Evolutionary conservation across 768 basidiomycete genomes (phyloP).

Genomic region (Hygrocybe punicea): DNA sequence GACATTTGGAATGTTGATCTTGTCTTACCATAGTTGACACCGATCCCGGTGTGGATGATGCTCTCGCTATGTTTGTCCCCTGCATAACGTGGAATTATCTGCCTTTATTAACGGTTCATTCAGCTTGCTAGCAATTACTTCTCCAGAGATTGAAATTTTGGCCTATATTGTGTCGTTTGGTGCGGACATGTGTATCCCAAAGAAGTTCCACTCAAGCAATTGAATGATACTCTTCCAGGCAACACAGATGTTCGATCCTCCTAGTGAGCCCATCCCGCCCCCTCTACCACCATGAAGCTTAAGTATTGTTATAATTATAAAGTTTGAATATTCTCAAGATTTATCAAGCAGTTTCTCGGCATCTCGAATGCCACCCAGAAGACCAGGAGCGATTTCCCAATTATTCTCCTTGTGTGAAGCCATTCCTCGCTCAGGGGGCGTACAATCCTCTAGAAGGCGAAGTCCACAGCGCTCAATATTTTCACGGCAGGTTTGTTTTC

Average conservation of each 20-base stretch:
- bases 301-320: constrained; percentile 1
- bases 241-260: constrained; percentile 66
- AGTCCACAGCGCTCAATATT: constrained; percentile 74
- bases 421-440: constrained; percentile 63
- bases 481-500: constrained; percentile 66
- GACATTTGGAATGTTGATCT: neutral
- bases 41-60: constrained; percentile 84
- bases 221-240: constrained; percentile 39
- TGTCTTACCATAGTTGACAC: constrained; percentile 60
- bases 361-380: constrained; percentile 53
- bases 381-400: constrained; percentile 59
- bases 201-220: neutral
- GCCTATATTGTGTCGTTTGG: constrained; percentile 77
- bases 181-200: constrained; percentile 28
- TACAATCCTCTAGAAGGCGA: constrained; percentile 67
- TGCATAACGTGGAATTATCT: neutral
- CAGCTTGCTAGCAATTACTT: constrained; percentile 74
- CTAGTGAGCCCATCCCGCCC: constrained; percentile 46
- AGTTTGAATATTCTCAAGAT: constrained; percentile 75
- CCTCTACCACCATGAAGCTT: neutral
- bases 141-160: constrained; percentile 78
- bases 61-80: constrained; percentile 63
- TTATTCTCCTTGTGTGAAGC: constrained; percentile 47
- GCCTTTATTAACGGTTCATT: neutral
- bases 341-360: constrained; percentile 62